phyloP scores from a whole-genome alignment of 129 eudicot species.

The Lactuca sativa region DNA sequence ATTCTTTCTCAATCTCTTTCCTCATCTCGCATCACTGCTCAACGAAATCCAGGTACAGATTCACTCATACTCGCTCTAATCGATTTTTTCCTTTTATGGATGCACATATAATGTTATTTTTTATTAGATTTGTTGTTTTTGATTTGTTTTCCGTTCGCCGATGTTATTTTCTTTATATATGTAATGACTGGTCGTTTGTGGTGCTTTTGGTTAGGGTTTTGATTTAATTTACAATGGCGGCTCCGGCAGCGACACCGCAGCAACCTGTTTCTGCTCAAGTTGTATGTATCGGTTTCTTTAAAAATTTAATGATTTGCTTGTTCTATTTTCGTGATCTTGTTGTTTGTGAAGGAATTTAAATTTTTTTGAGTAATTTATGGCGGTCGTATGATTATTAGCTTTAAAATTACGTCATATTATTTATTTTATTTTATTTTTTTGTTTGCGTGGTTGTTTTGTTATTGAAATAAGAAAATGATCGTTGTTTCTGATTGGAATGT shows the following conservation, averaged over 20 bases:
- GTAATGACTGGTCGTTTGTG: constrained; percentile 1
- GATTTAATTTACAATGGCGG: constrained; percentile 44
- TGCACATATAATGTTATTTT: neutral
- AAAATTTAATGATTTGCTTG: neutral
- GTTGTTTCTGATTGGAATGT: neutral
- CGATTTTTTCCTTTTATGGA: neutral
- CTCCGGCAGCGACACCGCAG: constrained; percentile 43
- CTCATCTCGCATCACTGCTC: constrained; percentile 3
- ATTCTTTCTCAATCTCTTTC: constrained; percentile 17
- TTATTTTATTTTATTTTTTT: neutral
- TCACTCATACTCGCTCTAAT: constrained; percentile 14
- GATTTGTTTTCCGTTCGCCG: constrained; percentile 4
- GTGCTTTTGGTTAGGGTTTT: constrained; percentile 28
- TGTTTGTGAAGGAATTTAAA: neutral
- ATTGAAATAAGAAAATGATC: neutral
- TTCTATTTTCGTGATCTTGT: neutral
- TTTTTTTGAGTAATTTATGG: neutral
- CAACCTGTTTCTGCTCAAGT: constrained; percentile 69
- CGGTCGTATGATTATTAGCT: constrained; percentile 19
- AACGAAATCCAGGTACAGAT: constrained; percentile 26
- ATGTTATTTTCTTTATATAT: neutral
- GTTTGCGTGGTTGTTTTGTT: neutral
- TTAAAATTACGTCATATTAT: neutral
- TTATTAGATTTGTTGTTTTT: neutral
- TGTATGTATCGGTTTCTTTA: constrained; percentile 39